Evolutionary conservation across 169 alveolate species (phyloP).

Genomic region (Toxoplasma gondii): DNA sequence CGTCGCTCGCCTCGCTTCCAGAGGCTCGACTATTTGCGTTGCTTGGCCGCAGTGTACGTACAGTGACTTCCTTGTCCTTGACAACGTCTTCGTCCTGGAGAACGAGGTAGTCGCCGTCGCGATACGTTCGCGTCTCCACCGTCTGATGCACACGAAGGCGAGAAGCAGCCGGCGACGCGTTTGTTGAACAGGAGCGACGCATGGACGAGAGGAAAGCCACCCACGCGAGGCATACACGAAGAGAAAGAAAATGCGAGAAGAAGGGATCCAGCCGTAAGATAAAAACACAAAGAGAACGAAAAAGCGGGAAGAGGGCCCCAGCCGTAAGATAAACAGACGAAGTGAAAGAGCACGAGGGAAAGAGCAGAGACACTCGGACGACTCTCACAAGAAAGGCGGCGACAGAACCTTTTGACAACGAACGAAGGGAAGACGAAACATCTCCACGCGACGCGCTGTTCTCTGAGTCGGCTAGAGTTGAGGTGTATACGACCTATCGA

Average conservation of each 20-base stretch:
- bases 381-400: no score
- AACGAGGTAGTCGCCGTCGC: slow-evolving; percentile 30
- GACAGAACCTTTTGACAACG: no score
- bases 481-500: no score
- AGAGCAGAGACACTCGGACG: no score
- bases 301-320: background rate
- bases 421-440: no score
- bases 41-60: slow-evolving; percentile 4
- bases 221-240: no score
- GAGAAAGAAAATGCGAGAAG: background rate
- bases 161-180: background rate
- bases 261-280: background rate
- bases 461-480: no score
- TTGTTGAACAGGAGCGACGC: no score
- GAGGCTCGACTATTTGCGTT: background rate
- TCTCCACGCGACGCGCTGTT: no score
- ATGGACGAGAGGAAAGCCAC: background rate
- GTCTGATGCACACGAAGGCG: background rate
- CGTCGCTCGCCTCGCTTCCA: slow-evolving; percentile 3
- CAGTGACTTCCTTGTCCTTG: slow-evolving; percentile 23
- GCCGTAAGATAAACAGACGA: no score
- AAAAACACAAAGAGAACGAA: background rate
- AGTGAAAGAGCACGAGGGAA: no score
- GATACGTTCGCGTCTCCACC: slow-evolving; percentile 18
- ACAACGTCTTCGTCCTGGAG: slow-evolving; percentile 31